Base-by-base conservation (phyloP, 169 alveolate species). In the Plasmodium reichenowi region DNA sequence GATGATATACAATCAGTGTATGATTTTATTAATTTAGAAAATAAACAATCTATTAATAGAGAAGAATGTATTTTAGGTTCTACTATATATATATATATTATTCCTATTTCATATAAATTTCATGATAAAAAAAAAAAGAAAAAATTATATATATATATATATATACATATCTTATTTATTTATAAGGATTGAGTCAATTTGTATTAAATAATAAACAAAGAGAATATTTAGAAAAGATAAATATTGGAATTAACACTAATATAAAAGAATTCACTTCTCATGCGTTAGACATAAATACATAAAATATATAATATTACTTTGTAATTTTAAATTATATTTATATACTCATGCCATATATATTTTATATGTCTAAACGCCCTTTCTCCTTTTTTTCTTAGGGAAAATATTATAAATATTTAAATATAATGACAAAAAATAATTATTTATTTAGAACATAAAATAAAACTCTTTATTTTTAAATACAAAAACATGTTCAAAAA, bases 21-120 rank as follows among this genome's bases (percentile, higher is more conserved):
- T 64, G 43, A 58, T 56, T 83, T 70, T 70, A 22, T 83, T 32
- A 71, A 83, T 83, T 58, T 83, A 63, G 86, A 83, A 70, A 83
- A 83, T 59, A 63, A 83, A 22, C 68, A 83, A 70, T 83, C 50
- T 83, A 83, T 83, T 45, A 58, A 71, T 56, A 83, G 64, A 45
- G 91, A 83, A 20, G 59, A 83, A 60, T 83, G 91, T 66, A 67
- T 83, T 59, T 63, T 83, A 54, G 91, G 91, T 83, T 68, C 8
- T 38, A 38, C n/a, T 5, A 5, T 38, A 67, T 32, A 43, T 26
- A 43, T 26, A 17, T 2, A 59, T 56, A 29, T 74, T 45, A 26
- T 54, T 56, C 58, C 45, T 24, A 45, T 20, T 47, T 22, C 20
- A 54, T 32, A 24, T 38, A 47, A 50, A 12, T 43, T 15, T 43